A percentile compares a stretch with the other conserved stretches of the same genome.
Conservation (phyloP, 2,329 filamentous ascomycete genomes). For the Cytospora mali region DNA sequence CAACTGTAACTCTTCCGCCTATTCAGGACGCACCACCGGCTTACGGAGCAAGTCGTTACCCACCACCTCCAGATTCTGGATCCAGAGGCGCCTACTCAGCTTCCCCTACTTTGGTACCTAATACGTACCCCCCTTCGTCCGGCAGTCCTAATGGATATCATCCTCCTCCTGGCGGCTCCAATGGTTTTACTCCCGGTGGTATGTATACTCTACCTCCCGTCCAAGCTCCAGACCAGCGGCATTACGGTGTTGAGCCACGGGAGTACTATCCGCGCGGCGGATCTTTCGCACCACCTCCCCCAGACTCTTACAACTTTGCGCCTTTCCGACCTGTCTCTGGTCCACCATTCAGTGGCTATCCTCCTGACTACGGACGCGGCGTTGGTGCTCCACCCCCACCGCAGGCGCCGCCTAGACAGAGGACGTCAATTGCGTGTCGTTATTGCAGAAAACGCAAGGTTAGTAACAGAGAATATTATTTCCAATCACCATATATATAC, state of each 20-base stretch:
- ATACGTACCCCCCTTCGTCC: slow-evolving; percentile 32
- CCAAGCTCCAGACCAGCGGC: slow-evolving; percentile 29
- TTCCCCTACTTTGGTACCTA: slow-evolving; percentile 30
- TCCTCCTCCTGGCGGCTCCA: slow-evolving; percentile 36
- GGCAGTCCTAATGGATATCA: slow-evolving; percentile 48
- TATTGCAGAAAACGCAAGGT: slow-evolving; percentile 67
- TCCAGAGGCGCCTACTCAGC: slow-evolving; percentile 29
- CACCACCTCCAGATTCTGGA: slow-evolving; percentile 42
- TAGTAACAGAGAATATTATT: slow-evolving; percentile 20
- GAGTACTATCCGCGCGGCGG: slow-evolving; percentile 28
- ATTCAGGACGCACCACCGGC: slow-evolving; percentile 50
- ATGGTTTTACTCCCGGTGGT: slow-evolving; percentile 27
- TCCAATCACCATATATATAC: background rate
- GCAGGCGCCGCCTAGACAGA: slow-evolving; percentile 58
- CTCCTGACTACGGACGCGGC: slow-evolving; percentile 38
- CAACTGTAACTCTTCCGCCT: slow-evolving; percentile 51
- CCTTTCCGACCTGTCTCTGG: slow-evolving; percentile 40
- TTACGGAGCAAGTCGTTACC: slow-evolving; percentile 41
- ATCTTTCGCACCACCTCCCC: slow-evolving; percentile 22
- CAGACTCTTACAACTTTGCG: slow-evolving; percentile 29
- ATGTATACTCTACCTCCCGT: slow-evolving; percentile 30
- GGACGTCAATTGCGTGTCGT: slow-evolving; percentile 62
- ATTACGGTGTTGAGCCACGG: slow-evolving; percentile 28
- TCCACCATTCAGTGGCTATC: slow-evolving; percentile 36
- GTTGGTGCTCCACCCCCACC: slow-evolving; percentile 43